Base-by-base conservation (phyloP, 2,329 filamentous ascomycete genomes). In the Sarocladium oryzae region DNA sequence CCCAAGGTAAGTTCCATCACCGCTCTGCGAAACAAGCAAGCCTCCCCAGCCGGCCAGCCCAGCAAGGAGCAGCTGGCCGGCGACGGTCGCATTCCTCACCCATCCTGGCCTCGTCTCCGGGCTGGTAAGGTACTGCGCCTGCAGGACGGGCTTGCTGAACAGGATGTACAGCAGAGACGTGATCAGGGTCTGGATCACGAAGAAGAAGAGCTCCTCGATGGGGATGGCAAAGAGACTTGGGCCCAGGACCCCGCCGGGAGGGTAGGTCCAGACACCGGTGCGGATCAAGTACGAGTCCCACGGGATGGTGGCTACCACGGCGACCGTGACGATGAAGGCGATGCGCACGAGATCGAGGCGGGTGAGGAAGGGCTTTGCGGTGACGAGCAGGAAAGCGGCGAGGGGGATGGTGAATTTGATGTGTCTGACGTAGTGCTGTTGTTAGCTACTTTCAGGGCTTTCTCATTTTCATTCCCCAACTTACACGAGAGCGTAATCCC, bases 281-380 rank as follows among this genome's bases (percentile, higher is more conserved):
- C 75, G 77, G 58, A 90, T 86, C 36, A 89, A 74, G 64, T 88
- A 88, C 8, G 84, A 86, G 60, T 89, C 86, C 86, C 86, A 90
- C 28, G 86, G 86, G 23, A 85, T 81, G 0, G 86, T 88, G 3
- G 85, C 78, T 23, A 74, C 59, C 45, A 89, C 81, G 18, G 85
- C 84, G 56, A 88, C 74, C 18, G 72, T 67, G 53, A 85, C 72
- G 49, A 88, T 69, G 56, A 81, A 82, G 28, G 67, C 57, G 50
- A 84, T 76, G 61, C 84, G 84, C 65, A 81, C 84, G 35, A 79
- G 59, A 61, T 88, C 84, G 51, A 82, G 69, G 32, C 69, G 73
- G 18, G 79, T 85, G 51, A 81, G 73, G 32, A 89, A 72, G 2
- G 84, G 85, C 41, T 54, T 54, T 10, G 45, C 46, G 18, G 46